Base-by-base conservation (phyloP, 2,329 filamentous ascomycete genomes). In the Ophiocordyceps camponoti-saundersi region DNA sequence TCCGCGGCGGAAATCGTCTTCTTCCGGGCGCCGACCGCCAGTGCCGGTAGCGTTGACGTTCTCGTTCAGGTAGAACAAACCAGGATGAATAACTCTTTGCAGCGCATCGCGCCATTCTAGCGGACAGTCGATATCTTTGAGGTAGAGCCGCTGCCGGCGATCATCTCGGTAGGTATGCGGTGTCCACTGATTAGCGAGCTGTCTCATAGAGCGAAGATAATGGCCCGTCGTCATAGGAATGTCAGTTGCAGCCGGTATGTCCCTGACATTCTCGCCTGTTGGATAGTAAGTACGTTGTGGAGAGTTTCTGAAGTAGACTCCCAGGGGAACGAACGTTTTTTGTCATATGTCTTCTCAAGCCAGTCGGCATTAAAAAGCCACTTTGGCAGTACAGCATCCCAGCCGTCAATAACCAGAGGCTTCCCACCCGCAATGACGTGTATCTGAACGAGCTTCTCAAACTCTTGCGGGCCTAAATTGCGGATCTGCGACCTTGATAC, bases 81-180 rank as follows among this genome's bases (percentile, higher is more conserved):
- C 79, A 0, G 81, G 76, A 1, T 90, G 89, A 6, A 96, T 82
- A 29, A 86, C 68, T 45, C 83, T 80, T 53, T 79, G 78, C 18
- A 98, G 66, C 48, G 85, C 80, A 26, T 90, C 75, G 46, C 82
- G 79, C 92, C 92, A 98, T 48, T 90, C 80, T 1, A 74, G 67
- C 0, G 92, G 92, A 54, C 89, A 95, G 61, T 98, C 92, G 49
- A 98, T 95, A 59, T 98, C 92, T 58, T 98, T 98, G 22, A 96
- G 67, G 60, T 98, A 98, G 2, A 96, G 77, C 13, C 92, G 79
- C 59, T 98, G 92, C 21, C 85, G 73, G 36, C 78, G 76, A 50
- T 85, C 79, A 52, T 93, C 84, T 49, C 80, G 80, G 59, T 83
- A 95, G 52, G 85, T 90, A 44, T 71, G 73, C 0, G 77, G 68